Evolutionary conservation across 2,329 filamentous ascomycete species (phyloP).

Genomic region (Lecanicillium sp.): DNA sequence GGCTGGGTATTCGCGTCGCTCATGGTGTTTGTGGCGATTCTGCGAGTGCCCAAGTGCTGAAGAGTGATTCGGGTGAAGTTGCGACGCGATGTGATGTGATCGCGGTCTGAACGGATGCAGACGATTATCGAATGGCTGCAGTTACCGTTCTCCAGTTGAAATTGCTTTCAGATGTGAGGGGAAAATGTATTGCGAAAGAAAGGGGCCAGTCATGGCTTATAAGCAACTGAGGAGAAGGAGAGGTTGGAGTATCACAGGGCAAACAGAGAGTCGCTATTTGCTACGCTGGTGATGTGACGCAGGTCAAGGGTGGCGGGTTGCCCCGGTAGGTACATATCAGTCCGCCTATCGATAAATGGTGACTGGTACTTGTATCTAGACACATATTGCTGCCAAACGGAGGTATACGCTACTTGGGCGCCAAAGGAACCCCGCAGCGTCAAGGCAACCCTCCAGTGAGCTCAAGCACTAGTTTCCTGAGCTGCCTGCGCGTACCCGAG

Average conservation of each 20-base stretch:
- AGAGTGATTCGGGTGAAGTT: neutral
- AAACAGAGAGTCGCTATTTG: neutral
- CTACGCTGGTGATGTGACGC: constrained; percentile 12
- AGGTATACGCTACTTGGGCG: neutral
- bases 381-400: too few species aligned
- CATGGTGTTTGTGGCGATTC: constrained; percentile 22
- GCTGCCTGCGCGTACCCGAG: neutral
- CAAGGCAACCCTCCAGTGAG: neutral
- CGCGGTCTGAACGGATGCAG: too few species aligned
- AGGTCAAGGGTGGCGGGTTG: constrained; percentile 14
- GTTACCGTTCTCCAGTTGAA: neutral
- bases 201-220: constrained; percentile 6
- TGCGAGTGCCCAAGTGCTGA: neutral
- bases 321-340: constrained; percentile 16
- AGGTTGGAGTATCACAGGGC: neutral
- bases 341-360: constrained; percentile 8
- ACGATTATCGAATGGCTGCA: neutral
- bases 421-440: constrained; percentile 1
- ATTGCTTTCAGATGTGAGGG: neutral
- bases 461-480: neutral
- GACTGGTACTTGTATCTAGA: neutral
- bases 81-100: neutral
- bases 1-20: constrained; percentile 27
- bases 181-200: constrained; percentile 1
- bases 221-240: constrained; percentile 5